A percentile compares a stretch with the other conserved stretches of the same genome.
Conservation (phyloP, 352 stramenopile species). For the Poterioochromonas sp. region DNA sequence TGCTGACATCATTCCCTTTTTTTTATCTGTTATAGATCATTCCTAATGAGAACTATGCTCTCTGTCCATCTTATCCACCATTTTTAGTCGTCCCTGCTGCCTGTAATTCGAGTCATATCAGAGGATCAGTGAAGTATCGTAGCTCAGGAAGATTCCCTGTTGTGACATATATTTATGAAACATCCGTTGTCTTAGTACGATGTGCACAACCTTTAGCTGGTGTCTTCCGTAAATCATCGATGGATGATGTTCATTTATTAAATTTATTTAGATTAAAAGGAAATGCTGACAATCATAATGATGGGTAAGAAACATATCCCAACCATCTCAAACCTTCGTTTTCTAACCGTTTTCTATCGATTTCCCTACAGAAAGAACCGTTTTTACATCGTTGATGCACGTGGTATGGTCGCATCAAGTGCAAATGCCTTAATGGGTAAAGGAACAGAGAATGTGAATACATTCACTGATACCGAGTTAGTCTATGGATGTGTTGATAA, state of each 20-base stretch:
- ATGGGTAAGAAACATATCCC: neutral
- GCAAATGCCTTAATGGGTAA: constrained; percentile 74
- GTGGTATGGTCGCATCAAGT: constrained; percentile 71
- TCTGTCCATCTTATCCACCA: neutral
- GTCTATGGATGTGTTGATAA: constrained; percentile 85
- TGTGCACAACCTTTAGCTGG: constrained; percentile 77
- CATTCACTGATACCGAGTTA: constrained; percentile 64
- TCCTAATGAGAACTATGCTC: neutral
- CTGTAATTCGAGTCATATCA: neutral
- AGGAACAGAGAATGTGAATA: constrained; percentile 68
- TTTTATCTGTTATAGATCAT: neutral
- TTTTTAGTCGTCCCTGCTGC: neutral
- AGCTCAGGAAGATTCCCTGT: constrained; percentile 47
- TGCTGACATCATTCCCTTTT: no score
- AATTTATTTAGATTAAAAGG: constrained; percentile 66
- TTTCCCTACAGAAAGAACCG: no score
- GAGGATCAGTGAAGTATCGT: neutral
- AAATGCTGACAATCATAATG: constrained; percentile 49
- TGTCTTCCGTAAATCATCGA: constrained; percentile 59
- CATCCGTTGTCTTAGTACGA: constrained; percentile 66
- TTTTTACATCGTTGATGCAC: constrained; percentile 66
- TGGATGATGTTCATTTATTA: no score
- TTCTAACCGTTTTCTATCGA: neutral
- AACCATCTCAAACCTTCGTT: no score
- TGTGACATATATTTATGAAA: constrained; percentile 63